phyloP scores from a whole-genome alignment of 2,329 filamentous ascomycete species.

The Ceratocystis eucalypticola region DNA sequence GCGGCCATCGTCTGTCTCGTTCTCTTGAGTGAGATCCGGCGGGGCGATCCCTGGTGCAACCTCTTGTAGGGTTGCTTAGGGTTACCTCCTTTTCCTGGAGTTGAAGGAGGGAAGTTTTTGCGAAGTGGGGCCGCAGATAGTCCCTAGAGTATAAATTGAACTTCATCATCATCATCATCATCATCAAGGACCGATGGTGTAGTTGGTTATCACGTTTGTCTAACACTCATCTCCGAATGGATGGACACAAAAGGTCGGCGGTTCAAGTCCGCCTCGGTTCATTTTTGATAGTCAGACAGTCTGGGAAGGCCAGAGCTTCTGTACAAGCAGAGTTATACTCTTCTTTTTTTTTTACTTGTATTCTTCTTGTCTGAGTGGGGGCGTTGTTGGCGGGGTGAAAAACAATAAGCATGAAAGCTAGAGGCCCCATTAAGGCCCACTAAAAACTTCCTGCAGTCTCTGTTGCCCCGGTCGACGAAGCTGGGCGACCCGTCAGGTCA shows the following conservation, averaged over 20 bases:
- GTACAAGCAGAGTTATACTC: background rate
- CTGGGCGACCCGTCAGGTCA: background rate
- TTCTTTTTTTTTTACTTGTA: background rate
- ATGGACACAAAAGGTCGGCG: slow-evolving; percentile 14
- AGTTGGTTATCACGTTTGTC: slow-evolving; percentile 15
- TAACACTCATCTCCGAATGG: slow-evolving; percentile 5
- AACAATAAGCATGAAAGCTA: background rate
- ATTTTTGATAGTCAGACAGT: background rate
- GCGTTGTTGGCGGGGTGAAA: background rate
- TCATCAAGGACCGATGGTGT: slow-evolving; percentile 12
- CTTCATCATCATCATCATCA: no score
- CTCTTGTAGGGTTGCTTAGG: no score
- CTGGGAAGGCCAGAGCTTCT: background rate
- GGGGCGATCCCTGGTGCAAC: no score
- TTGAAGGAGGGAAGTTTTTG: no score
- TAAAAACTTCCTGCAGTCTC: background rate
- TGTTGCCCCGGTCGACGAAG: slow-evolving; percentile 8
- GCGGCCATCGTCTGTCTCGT: no score
- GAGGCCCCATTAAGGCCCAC: background rate
- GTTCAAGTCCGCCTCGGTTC: slow-evolving; percentile 14
- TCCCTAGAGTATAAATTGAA: no score
- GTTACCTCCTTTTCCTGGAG: no score
- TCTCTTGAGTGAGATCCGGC: no score
- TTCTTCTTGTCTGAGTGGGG: background rate
- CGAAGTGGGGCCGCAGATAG: no score